phyloP scores from a whole-genome alignment of 2,329 filamentous ascomycete species.

The Ilyonectria robusta region DNA sequence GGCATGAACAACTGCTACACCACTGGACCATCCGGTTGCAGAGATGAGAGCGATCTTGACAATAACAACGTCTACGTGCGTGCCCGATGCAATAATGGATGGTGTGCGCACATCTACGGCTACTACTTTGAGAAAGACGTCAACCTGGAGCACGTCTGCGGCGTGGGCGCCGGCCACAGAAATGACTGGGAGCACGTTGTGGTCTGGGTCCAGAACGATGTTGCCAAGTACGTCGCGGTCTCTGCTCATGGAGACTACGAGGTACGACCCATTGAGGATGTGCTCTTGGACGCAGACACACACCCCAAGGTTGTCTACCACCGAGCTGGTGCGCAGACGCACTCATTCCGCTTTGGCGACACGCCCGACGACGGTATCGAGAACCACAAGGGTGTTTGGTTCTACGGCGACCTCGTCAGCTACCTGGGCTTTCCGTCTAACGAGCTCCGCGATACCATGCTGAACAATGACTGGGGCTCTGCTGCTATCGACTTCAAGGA shows the following conservation, averaged over 20 bases:
- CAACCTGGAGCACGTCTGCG: not conserved
- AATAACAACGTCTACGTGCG: slow-evolving; percentile 61
- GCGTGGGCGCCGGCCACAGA: not conserved
- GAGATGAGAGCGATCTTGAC: slow-evolving; percentile 51
- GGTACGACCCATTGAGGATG: not conserved
- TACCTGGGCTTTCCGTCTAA: not conserved
- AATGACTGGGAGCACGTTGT: not conserved
- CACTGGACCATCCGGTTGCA: slow-evolving; percentile 49
- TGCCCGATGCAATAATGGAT: slow-evolving; percentile 59
- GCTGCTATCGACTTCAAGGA: not conserved
- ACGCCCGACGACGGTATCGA: not conserved
- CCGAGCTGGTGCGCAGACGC: not conserved
- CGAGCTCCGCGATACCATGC: not conserved
- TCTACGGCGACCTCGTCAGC: not conserved
- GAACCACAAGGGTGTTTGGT: not conserved
- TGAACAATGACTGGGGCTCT: not conserved
- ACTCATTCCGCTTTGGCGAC: not conserved
- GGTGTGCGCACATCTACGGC: slow-evolving; percentile 61
- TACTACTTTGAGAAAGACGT: slow-evolving; percentile 62
- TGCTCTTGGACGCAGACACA: not conserved
- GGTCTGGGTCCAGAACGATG: not conserved
- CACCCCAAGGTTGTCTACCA: not conserved
- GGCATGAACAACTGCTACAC: slow-evolving; percentile 51
- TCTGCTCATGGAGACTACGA: not conserved
- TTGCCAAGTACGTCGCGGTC: not conserved